These are phyloP conservation scores for Pichia gijzeniarum DNA, from an alignment of 805 yeast genomes.

Conservation along the genomic window DNA sequence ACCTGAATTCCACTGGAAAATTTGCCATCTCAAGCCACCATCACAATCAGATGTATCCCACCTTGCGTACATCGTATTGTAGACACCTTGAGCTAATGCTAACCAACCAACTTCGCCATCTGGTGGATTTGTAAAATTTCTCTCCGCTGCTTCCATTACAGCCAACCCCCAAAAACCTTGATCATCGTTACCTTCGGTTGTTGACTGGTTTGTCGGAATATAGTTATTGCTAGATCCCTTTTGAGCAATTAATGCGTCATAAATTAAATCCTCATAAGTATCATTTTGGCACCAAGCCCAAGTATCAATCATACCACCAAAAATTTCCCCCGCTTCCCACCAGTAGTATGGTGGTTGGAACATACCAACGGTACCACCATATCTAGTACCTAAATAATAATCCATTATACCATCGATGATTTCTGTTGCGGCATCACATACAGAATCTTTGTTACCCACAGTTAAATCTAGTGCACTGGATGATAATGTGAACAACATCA, in stretches of 20 bases:
- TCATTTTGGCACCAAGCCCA: constrained; percentile 64
- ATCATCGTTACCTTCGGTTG: constrained; percentile 89
- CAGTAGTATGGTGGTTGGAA: constrained; percentile 73
- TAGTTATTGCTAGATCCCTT: constrained; percentile 59
- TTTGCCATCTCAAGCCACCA: constrained; percentile 92
- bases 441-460: constrained; percentile 22
- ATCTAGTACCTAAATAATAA: constrained; percentile 62
- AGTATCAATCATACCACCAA: constrained; percentile 65
- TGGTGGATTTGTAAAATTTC: constrained; percentile 74
- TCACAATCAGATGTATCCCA: constrained; percentile 63
- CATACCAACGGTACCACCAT: constrained; percentile 70
- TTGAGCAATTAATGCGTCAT: constrained; percentile 59
- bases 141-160: constrained; percentile 77
- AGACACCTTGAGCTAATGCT: constrained; percentile 74
- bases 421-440: constrained; percentile 46
- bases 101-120: constrained; percentile 45
- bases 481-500: neutral
- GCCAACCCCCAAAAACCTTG: constrained; percentile 92
- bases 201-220: constrained; percentile 73
- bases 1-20: constrained; percentile 82
- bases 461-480: constrained; percentile 13
- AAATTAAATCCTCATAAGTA: constrained; percentile 51
- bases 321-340: constrained; percentile 90
- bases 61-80: constrained; percentile 72
- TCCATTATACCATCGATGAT: constrained; percentile 71